Evolutionary conservation across 192 early-diverging fungal species (phyloP), one percentile per base, ranked within the genome.

Genomic region (Coemansia sp.): DNA sequence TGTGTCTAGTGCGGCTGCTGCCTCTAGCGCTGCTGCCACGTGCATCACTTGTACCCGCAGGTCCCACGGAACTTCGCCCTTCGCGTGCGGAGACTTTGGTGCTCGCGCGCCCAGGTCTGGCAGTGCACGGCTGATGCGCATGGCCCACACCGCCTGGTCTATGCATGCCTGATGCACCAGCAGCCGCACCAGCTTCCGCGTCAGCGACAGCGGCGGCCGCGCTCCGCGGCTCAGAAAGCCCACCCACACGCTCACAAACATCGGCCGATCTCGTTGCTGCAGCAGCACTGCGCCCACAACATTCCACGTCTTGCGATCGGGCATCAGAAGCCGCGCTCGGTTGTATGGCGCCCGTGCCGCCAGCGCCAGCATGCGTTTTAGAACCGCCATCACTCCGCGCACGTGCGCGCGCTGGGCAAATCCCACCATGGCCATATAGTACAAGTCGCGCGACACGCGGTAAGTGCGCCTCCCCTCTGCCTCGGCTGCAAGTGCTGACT

Each of bases 131-230:
- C 76, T 65, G 16, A 79, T 79, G 38, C 76, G 69, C 76, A 79
- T 79, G 9, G 59, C 65, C 76, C 69, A 72, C 28, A 72, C 45
- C 2, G 76, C 76, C 49, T 79, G 70, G 53, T 79, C 76, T 12
- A 79, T 48, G 20, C 58, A 61, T 38, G 55, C 45, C 51, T 79
- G 76, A 16, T 59, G 57, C 38, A 68, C 70, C 28, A 79, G 61
- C 49, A 66, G 57, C 47, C 61, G 65, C 2, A 79, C 55, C 35
- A 79, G 61, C 6, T n/a, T 47, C 9, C 57, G 69, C 36, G 69
- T 65, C 36, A 79, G 52, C 3, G 16, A 39, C 18, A 61, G 28
- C 13, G 76, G 69, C 26, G 76, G 76, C 16, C 65, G 61, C 2
- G 69, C 70, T 6, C 76, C 76, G 3, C 70, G 65, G 28, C 70